These are phyloP conservation scores for Gryganskiella cystojenkinii DNA, from an alignment of 192 early-diverging fungal genomes.

Conservation along the genomic window DNA sequence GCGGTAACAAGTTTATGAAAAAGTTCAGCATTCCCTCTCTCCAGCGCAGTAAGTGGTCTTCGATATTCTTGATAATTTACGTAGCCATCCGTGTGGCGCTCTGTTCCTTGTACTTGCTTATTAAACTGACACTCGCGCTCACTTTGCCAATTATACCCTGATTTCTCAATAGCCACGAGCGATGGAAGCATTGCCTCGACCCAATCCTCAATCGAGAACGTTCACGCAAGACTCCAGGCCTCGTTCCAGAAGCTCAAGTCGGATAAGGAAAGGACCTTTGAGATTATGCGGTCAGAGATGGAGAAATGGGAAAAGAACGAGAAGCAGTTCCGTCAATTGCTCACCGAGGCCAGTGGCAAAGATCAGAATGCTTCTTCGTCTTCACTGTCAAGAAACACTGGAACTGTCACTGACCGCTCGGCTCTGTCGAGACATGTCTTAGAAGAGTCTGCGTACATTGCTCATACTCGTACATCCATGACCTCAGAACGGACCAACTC, in stretches of 20 bases:
- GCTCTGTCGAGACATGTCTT: slow-evolving; percentile 26
- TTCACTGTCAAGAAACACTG: neutral
- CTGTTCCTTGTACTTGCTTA: too few relatives aligned
- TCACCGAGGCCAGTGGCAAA: slow-evolving; percentile 37
- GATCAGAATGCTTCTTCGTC: slow-evolving; percentile 17
- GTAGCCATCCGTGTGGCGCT: too few relatives aligned
- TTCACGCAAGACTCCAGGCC: slow-evolving; percentile 39
- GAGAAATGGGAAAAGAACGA: slow-evolving; percentile 57
- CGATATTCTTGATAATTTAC: too few relatives aligned
- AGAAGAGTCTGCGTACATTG: slow-evolving; percentile 46
- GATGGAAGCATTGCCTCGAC: slow-evolving; percentile 33
- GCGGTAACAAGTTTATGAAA: slow-evolving; percentile 24
- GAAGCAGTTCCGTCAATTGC: slow-evolving; percentile 42
- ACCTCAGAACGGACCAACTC: slow-evolving; percentile 44
- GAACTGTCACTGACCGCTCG: slow-evolving; percentile 10
- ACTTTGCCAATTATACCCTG: neutral
- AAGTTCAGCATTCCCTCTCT: slow-evolving; percentile 44
- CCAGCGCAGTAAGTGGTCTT: slow-evolving; percentile 38
- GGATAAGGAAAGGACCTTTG: slow-evolving; percentile 53
- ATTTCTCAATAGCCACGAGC: slow-evolving; percentile 25
- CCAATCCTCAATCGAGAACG: slow-evolving; percentile 32
- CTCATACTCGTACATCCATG: slow-evolving; percentile 32
- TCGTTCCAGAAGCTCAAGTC: slow-evolving; percentile 38
- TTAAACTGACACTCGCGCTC: neutral
- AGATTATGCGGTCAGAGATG: slow-evolving; percentile 50